Evolutionary conservation across 2,329 filamentous ascomycete species (phyloP).

Genomic region (Fusarium drepaniforme): DNA sequence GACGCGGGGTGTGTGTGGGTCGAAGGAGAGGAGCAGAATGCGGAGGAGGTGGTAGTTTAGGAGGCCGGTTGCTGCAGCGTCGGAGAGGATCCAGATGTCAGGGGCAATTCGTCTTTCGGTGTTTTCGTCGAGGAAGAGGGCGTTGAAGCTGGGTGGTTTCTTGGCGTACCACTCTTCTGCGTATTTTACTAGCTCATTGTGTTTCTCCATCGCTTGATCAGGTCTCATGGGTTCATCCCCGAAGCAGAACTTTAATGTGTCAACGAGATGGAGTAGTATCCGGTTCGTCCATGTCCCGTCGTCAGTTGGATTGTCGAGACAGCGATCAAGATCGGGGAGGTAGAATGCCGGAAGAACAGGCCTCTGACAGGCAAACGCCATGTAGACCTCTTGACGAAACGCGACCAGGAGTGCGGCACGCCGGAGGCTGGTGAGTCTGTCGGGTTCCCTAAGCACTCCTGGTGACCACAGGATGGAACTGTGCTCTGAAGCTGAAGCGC

Average conservation of each 20-base stretch:
- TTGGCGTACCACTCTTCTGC: slow-evolving; percentile 34
- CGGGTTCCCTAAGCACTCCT: not conserved
- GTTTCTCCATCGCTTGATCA: not conserved
- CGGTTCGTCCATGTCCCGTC: not conserved
- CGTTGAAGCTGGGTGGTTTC: slow-evolving; percentile 35
- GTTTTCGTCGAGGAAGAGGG: slow-evolving; percentile 13
- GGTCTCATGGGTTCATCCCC: not conserved
- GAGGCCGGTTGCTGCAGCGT: not conserved
- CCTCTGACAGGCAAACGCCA: not conserved
- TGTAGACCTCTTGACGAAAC: not conserved
- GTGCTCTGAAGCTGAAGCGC: not conserved
- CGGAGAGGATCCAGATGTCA: not conserved
- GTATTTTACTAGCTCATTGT: not conserved
- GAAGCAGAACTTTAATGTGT: not conserved
- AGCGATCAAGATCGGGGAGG: not conserved
- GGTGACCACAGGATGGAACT: not conserved
- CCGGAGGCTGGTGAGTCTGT: not conserved
- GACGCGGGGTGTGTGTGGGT: not conserved
- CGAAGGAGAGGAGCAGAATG: not conserved
- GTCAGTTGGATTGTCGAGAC: not conserved
- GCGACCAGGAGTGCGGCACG: not conserved
- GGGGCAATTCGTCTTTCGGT: not conserved
- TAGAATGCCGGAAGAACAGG: not conserved
- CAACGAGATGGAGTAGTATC: not conserved
- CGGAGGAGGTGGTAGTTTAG: not conserved